Conservation (phyloP, 768 basidiomycete species). For the Kwoniella europaea region DNA sequence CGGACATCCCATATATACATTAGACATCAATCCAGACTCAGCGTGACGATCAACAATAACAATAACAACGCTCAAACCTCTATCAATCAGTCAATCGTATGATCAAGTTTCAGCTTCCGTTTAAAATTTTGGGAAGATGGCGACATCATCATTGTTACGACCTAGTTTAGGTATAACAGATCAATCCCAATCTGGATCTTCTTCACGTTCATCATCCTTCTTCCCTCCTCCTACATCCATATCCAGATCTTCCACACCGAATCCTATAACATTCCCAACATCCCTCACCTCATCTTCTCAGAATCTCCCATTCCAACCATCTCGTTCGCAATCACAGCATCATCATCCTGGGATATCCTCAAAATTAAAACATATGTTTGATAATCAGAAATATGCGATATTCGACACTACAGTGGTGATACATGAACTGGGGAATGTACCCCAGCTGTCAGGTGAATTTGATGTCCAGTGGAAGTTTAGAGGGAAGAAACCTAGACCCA, state of each 20-base stretch:
- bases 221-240: background rate
- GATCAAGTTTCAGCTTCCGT: background rate
- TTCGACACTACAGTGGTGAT: slow-evolving; percentile 39
- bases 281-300: slow-evolving; percentile 20
- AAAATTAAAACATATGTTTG: slow-evolving; percentile 37
- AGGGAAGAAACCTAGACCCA: slow-evolving; percentile 36
- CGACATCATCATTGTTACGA: slow-evolving; percentile 12
- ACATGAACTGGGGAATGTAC: slow-evolving; percentile 46
- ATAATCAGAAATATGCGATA: slow-evolving; percentile 34
- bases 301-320: background rate
- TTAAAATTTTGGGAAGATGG: slow-evolving; percentile 2
- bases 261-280: background rate
- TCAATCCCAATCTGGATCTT: background rate
- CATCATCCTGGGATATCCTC: slow-evolving; percentile 12
- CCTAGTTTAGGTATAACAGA: slow-evolving; percentile 3
- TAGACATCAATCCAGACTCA: background rate
- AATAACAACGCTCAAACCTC: background rate
- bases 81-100: background rate
- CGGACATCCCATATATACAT: background rate
- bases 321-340: background rate
- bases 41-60: background rate
- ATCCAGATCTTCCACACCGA: slow-evolving; percentile 13
- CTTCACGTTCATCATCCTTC: slow-evolving; percentile 25
- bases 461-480: slow-evolving; percentile 45
- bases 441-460: slow-evolving; percentile 46